A percentile compares a stretch with the other conserved stretches of the same genome.
These are phyloP conservation scores for Marasmius tenuissimus DNA, from an alignment of 1,284 basidiomycete species.

Conservation along the genomic window DNA sequence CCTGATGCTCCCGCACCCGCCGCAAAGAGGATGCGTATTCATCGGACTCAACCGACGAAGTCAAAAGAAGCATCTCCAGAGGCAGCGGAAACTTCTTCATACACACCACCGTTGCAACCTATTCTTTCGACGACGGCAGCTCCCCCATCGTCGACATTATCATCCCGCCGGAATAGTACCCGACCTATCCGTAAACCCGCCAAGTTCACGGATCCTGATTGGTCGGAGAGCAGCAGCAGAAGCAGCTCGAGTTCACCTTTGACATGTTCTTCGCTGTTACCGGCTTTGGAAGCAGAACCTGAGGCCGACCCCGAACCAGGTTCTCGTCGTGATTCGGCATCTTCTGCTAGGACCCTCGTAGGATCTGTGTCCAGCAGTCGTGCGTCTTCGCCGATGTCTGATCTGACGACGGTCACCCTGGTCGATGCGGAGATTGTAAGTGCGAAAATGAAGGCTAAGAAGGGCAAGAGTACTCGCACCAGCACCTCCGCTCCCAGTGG, in stretches of 20 bases:
- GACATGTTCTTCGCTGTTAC: neutral
- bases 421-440: neutral
- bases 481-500: neutral
- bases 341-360: neutral
- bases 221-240: neutral
- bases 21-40: neutral
- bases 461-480: neutral
- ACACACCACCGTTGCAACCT: neutral
- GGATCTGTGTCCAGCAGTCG: neutral
- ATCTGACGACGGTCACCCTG: slow-evolving; percentile 1
- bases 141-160: neutral
- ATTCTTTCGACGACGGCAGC: neutral
- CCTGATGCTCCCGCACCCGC: neutral
- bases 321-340: neutral
- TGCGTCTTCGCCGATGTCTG: neutral
- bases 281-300: neutral
- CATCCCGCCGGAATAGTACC: neutral
- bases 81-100: neutral
- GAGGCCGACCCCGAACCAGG: neutral
- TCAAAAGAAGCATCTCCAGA: neutral
- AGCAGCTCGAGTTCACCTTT: neutral
- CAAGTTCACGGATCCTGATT: neutral
- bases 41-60: neutral
- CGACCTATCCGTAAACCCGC: neutral
- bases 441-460: neutral